Evolutionary conservation across 345 rosid genomes (phyloP), one percentile per base, ranked within the genome.

Genomic region (Brassica juncea): DNA sequence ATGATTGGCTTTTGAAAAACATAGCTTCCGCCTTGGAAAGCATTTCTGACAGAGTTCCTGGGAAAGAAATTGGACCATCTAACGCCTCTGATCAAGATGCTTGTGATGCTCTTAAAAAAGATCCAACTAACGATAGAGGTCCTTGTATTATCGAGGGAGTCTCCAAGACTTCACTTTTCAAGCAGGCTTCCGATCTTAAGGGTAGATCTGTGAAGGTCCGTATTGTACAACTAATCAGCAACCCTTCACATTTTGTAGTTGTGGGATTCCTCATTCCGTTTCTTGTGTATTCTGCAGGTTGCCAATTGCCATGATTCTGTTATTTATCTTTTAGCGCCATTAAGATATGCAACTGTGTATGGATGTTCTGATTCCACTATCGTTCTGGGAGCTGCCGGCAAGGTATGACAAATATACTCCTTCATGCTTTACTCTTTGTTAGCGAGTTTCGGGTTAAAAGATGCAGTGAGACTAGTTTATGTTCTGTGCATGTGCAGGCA

Each of bases 311-410:
- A 96, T 71, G 99, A 93, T 82, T 96, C 98, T 69, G 91, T 85
- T 71, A 89, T 96, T 83, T 96, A 96, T 86, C 85, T 96, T 74
- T 83, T 93, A 77, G 93, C 94, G 10, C 99, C 99, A 72, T 75
- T 96, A 82, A 90, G 94, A 89, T 92, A 92, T 83, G 95, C 89
- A 57, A 93, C 97, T 15, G 68, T 96, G 68, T 93, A 96, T 82
- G 98, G 98, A 82, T 92, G 97, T 85, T 96, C 99, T 44, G 99
- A 92, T 81, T 77, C 98, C 66, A 96, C 99, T 47, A 89, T 96
- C 68, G 85, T 96, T 84, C 90, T 96, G 78, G 99, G 99, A 85
- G 99, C 99, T 59, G 88, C 87, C 78, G 97, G 98, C 84, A 96
- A 96, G 97, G 99, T 96, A 84, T 8, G 39, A 3, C 1, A 5